phyloP scores from a whole-genome alignment of 1,139 yeast species.

The Kodamaea derodonti region DNA sequence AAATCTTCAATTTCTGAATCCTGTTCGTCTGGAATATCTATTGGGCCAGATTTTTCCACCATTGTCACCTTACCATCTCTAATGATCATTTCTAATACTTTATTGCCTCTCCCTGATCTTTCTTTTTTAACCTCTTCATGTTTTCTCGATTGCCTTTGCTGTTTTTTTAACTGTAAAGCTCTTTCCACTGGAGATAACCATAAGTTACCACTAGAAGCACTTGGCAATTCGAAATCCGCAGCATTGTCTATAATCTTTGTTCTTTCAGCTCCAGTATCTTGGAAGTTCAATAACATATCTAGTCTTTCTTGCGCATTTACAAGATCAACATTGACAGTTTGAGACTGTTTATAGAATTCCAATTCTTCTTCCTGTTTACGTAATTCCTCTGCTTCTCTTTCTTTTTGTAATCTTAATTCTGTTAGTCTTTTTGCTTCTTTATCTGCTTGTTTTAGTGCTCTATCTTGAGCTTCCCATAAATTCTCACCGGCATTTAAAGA shows the following conservation, averaged over 20 bases:
- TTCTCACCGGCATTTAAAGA: constrained; percentile 58
- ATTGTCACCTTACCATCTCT: constrained; percentile 73
- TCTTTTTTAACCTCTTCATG: constrained; percentile 56
- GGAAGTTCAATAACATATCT: constrained; percentile 71
- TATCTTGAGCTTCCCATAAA: constrained; percentile 65
- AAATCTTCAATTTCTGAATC: constrained; percentile 26
- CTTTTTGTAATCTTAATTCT: constrained; percentile 22
- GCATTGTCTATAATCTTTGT: constrained; percentile 92
- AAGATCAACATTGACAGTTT: constrained; percentile 50
- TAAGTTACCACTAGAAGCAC: constrained; percentile 46
- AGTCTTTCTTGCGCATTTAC: constrained; percentile 67
- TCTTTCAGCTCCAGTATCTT: constrained; percentile 83
- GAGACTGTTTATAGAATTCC: constrained; percentile 31
- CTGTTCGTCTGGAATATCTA: constrained; percentile 17
- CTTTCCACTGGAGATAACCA: constrained; percentile 92
- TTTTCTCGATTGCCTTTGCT: constrained; percentile 67
- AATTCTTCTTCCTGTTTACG: constrained; percentile 35
- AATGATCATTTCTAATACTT: constrained; percentile 72
- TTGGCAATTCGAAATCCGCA: constrained; percentile 72
- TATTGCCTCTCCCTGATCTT: constrained; percentile 68
- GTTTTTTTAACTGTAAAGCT: constrained; percentile 76
- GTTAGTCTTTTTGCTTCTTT: constrained; percentile 23
- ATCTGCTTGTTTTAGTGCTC: constrained; percentile 53
- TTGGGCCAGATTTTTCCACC: constrained; percentile 33
- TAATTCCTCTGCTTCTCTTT: constrained; percentile 30